Conservation (phyloP, 768 basidiomycete genomes). For the Cyclocybe aegerita region DNA sequence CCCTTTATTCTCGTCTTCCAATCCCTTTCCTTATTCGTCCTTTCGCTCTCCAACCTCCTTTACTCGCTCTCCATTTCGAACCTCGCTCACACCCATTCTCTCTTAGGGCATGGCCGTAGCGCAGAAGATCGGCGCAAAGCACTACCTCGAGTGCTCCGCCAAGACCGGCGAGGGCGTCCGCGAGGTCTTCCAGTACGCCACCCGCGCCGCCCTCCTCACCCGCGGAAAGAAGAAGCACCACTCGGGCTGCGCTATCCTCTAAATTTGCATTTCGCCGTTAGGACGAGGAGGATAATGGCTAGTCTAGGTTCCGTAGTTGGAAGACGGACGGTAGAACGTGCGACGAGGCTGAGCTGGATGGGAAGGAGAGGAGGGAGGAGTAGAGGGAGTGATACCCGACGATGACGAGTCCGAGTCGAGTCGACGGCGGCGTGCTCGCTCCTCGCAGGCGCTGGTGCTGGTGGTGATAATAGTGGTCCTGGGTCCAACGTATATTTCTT, state of each 20-base stretch:
- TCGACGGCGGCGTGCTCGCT: too few species aligned
- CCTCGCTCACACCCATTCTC: too few species aligned
- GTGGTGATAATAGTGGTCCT: too few species aligned
- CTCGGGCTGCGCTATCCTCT: slow-evolving; percentile 11
- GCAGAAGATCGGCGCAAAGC: slow-evolving; percentile 94
- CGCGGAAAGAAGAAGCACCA: slow-evolving; percentile 42
- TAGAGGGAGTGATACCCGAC: too few species aligned
- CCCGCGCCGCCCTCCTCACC: slow-evolving; percentile 83
- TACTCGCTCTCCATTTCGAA: neutral
- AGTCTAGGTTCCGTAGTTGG: too few species aligned
- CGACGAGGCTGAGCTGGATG: too few species aligned
- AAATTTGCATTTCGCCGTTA: neutral
- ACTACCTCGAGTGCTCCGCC: slow-evolving; percentile 97
- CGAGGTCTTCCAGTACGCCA: slow-evolving; percentile 98
- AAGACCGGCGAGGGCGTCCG: slow-evolving; percentile 95
- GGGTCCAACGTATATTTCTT: too few species aligned
- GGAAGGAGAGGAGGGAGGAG: too few species aligned
- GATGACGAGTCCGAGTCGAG: too few species aligned
- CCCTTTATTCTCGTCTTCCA: neutral
- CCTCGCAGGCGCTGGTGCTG: too few species aligned
- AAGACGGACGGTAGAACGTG: too few species aligned
- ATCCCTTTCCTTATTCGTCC: neutral
- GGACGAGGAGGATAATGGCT: too few species aligned
- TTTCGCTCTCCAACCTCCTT: slow-evolving; percentile 2
- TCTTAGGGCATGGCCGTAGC: slow-evolving; percentile 87